phyloP scores from a whole-genome alignment of 148 eudicot species.

The Pharnaceum exiguum region DNA sequence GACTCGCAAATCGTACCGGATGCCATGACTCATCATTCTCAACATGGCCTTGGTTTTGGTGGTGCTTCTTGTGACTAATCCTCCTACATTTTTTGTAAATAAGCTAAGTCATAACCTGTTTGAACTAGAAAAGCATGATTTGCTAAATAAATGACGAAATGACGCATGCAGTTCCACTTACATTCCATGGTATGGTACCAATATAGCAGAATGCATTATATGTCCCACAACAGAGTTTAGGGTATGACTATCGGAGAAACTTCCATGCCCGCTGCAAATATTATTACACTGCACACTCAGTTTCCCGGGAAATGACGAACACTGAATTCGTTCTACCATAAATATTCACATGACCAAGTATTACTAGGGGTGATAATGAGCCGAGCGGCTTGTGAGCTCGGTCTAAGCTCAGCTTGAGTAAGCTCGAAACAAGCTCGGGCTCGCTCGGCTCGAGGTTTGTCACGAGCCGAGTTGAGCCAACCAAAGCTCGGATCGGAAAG shows the following conservation, averaged over 20 bases:
- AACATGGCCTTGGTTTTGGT: slow-evolving; percentile 63
- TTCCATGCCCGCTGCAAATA: slow-evolving; percentile 52
- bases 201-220: slow-evolving; percentile 55
- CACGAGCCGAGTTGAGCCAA: too few species aligned
- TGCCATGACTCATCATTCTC: slow-evolving; percentile 69
- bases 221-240: slow-evolving; percentile 51
- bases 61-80: slow-evolving; percentile 63
- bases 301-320: too few species aligned
- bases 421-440: too few species aligned
- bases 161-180: slow-evolving; percentile 1
- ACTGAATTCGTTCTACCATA: too few species aligned
- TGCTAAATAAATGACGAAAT: background rate
- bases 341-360: too few species aligned
- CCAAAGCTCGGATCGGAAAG: too few species aligned
- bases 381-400: too few species aligned
- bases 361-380: too few species aligned
- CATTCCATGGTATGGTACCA: slow-evolving; percentile 66
- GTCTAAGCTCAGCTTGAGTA: too few species aligned
- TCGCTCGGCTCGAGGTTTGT: too few species aligned
- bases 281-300: too few species aligned
- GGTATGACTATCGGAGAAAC: slow-evolving; percentile 44
- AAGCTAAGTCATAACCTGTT: background rate
- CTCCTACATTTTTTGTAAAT: slow-evolving; percentile 33
- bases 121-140: background rate
- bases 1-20: slow-evolving; percentile 35